A percentile compares a stretch with the other conserved stretches of the same genome.
These are phyloP conservation scores for Yamadazyma aaseri DNA, from an alignment of 1,139 yeast genomes.

Conservation along the genomic window DNA sequence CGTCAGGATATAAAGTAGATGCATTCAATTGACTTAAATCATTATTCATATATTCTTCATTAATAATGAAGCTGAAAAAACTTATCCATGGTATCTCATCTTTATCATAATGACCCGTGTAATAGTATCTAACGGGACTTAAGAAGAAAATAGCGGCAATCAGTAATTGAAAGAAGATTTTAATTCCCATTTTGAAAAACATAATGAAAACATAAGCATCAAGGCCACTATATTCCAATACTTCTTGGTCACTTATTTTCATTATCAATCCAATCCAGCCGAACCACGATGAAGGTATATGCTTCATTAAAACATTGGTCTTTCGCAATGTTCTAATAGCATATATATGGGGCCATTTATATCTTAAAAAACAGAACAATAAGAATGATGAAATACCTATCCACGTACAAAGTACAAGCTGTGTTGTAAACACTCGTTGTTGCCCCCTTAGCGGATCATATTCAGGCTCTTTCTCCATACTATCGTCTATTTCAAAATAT, in stretches of 20 bases:
- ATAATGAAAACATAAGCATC: constrained; percentile 47
- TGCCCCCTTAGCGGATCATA: constrained; percentile 36
- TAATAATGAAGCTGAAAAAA: constrained; percentile 3
- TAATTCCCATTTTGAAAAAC: constrained; percentile 47
- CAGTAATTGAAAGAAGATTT: constrained; percentile 35
- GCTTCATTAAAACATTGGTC: constrained; percentile 25
- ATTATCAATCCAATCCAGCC: constrained; percentile 42
- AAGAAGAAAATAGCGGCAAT: constrained; percentile 38
- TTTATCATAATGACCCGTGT: constrained; percentile 47
- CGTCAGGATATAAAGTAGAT: constrained; percentile 3
- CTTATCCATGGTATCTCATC: constrained; percentile 23
- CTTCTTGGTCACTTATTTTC: constrained; percentile 40
- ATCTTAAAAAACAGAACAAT: constrained; percentile 42
- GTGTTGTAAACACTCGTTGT: constrained; percentile 46
- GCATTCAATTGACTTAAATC: background rate
- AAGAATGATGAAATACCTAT: constrained; percentile 37
- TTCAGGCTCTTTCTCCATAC: constrained; percentile 15
- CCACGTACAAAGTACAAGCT: constrained; percentile 37
- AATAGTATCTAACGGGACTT: constrained; percentile 45
- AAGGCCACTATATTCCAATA: constrained; percentile 40
- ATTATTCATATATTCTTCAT: background rate
- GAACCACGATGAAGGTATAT: constrained; percentile 38
- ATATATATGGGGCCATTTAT: constrained; percentile 51
- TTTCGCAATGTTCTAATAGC: constrained; percentile 47
- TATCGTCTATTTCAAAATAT: constrained; percentile 3